Evolutionary conservation across 495 filamentous ascomycete genomes (phyloP).

Genomic region (Podospora anserina): DNA sequence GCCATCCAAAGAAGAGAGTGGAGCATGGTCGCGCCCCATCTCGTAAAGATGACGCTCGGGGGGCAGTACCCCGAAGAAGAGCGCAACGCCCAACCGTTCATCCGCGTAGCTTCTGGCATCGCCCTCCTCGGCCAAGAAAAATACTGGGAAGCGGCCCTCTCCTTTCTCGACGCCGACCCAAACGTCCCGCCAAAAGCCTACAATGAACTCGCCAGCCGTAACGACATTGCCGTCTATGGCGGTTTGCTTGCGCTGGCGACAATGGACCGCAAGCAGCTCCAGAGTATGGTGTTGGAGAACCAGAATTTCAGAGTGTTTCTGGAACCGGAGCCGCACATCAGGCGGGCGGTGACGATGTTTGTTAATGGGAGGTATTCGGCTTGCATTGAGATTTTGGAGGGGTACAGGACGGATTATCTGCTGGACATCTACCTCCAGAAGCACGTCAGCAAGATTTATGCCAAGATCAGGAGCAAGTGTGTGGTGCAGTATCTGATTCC

Average conservation of each 20-base stretch:
- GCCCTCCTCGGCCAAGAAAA: slow-evolving; percentile 61
- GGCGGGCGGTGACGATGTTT: slow-evolving; percentile 84
- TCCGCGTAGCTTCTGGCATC: slow-evolving; percentile 66
- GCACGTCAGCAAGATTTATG: slow-evolving; percentile 67
- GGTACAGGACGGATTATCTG: slow-evolving; percentile 77
- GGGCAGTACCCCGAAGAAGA: slow-evolving; percentile 55
- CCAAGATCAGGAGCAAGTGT: slow-evolving; percentile 75
- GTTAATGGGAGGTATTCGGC: slow-evolving; percentile 80
- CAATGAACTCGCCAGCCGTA: slow-evolving; percentile 71
- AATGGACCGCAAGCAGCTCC: slow-evolving; percentile 75
- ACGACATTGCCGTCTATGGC: slow-evolving; percentile 90
- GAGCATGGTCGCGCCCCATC: slow-evolving; percentile 58
- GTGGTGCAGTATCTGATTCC: slow-evolving; percentile 88
- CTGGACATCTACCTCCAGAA: slow-evolving; percentile 84
- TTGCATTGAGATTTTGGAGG: slow-evolving; percentile 77
- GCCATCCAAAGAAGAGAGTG: slow-evolving; percentile 46
- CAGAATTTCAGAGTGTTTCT: slow-evolving; percentile 77
- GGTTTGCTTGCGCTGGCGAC: slow-evolving; percentile 86
- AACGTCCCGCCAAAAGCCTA: slow-evolving; percentile 53
- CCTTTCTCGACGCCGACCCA: slow-evolving; percentile 61
- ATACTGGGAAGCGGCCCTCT: slow-evolving; percentile 68
- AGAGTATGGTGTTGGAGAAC: slow-evolving; percentile 73
- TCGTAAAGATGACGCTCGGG: slow-evolving; percentile 58
- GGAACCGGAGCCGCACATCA: slow-evolving; percentile 90
- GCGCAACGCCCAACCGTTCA: slow-evolving; percentile 58